Evolutionary conservation across 2,329 filamentous ascomycete genomes (phyloP).

Genomic region (Paecilomyces sp.): DNA sequence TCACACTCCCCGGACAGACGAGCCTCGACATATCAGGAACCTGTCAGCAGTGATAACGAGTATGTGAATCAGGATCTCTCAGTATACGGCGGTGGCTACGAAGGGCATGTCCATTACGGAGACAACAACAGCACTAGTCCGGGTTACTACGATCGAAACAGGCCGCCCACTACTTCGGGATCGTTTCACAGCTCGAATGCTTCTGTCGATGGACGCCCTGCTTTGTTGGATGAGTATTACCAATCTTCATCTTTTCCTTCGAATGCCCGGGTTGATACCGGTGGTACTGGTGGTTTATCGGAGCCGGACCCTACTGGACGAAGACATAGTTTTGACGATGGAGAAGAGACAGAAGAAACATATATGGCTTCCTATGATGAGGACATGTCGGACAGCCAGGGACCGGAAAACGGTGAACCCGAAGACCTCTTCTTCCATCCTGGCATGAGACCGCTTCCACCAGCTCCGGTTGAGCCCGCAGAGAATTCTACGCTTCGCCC

Average conservation of each 20-base stretch:
- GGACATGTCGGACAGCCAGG: constrained; percentile 51
- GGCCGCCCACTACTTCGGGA: constrained; percentile 14
- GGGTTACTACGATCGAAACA: constrained; percentile 11
- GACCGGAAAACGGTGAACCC: constrained; percentile 63
- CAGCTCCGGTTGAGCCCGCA: constrained; percentile 54
- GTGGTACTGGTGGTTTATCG: constrained; percentile 81
- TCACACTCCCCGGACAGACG: constrained; percentile 33
- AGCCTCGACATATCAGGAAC: constrained; percentile 19
- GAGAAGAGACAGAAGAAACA: constrained; percentile 69
- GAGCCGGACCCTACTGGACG: constrained; percentile 58
- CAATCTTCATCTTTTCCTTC: constrained; percentile 39
- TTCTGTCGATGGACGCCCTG: constrained; percentile 16
- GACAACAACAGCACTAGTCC: constrained; percentile 32
- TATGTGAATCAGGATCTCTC: constrained; percentile 66
- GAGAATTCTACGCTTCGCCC: constrained; percentile 38
- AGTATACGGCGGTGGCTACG: constrained; percentile 66
- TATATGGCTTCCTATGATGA: constrained; percentile 46
- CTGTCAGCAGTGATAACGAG: constrained; percentile 62
- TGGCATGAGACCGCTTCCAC: constrained; percentile 60
- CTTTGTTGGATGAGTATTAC: constrained; percentile 26
- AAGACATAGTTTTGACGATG: constrained; percentile 84
- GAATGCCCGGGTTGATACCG: constrained; percentile 73
- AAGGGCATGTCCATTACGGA: constrained; percentile 55
- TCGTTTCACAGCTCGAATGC: constrained; percentile 21
- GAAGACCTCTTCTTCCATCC: constrained; percentile 94